These are phyloP conservation scores for Fusarium zealandicum DNA, from an alignment of 2,329 filamentous ascomycete genomes.

Conservation along the genomic window DNA sequence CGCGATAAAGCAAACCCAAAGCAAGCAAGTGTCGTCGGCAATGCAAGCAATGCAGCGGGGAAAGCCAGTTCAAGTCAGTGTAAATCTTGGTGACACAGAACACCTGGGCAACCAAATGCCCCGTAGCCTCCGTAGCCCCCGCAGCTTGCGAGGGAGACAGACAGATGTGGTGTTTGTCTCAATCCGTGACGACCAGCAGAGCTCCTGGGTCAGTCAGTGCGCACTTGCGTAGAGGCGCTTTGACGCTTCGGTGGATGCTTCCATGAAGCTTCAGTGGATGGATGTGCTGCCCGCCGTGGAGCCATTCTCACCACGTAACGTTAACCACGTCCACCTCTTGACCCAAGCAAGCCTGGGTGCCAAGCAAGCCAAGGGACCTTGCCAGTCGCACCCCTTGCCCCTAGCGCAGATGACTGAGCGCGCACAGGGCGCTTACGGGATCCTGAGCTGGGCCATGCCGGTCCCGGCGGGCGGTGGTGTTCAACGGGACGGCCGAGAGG, in stretches of 20 bases:
- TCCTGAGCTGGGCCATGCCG: slow-evolving; percentile 16
- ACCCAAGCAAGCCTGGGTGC: no score
- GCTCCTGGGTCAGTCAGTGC: slow-evolving; percentile 34
- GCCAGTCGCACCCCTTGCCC: slow-evolving; percentile 24
- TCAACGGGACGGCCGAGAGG: slow-evolving; percentile 6
- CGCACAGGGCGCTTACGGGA: slow-evolving; percentile 39
- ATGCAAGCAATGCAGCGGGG: slow-evolving; percentile 33
- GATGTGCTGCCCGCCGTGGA: slow-evolving; percentile 30
- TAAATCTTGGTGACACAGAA: slow-evolving; percentile 10
- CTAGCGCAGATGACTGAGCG: slow-evolving; percentile 43
- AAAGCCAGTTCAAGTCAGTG: slow-evolving; percentile 8
- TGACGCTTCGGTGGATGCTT: slow-evolving; percentile 36
- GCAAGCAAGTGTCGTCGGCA: slow-evolving; percentile 33
- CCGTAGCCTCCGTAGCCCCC: slow-evolving; percentile 5
- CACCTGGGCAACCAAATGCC: slow-evolving; percentile 9
- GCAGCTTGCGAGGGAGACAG: neutral
- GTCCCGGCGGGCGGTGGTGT: slow-evolving; percentile 6
- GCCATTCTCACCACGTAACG: slow-evolving; percentile 4
- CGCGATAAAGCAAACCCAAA: slow-evolving; percentile 24
- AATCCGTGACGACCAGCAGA: slow-evolving; percentile 27
- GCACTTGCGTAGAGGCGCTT: slow-evolving; percentile 22
- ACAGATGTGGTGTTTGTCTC: neutral
- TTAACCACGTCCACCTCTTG: neutral
- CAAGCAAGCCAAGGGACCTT: slow-evolving; percentile 32
- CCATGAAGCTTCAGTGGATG: slow-evolving; percentile 34